Evolutionary conservation across 441 rosid genomes (phyloP), one percentile per base, ranked within the genome.

Genomic region (Raphanus hybrid): DNA sequence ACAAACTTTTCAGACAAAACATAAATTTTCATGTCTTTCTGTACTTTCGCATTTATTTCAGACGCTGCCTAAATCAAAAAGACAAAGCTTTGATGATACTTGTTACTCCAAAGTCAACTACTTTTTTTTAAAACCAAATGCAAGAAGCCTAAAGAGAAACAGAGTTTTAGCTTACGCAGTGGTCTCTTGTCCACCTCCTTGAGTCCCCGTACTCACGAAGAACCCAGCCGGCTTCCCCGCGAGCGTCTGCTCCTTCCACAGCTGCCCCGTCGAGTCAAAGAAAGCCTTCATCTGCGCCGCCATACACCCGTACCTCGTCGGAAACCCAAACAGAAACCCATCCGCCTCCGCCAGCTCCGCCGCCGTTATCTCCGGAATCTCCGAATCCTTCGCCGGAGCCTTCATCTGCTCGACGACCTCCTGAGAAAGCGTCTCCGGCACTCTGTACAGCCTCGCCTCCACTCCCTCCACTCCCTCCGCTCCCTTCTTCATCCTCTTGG

Each of bases 101-200:
- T 18, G 26, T 54, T 20, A 14, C 20, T 15, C 3, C 9, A 14
- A 52, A 52, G 9, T 52, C 58, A 52, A 52, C 58, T 52, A 54
- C 59, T 50, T 50, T 14, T 2, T 1, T 50, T 50, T 14, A 18
- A 54, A 5, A 50, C 20, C 52, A 43, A 23, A 43, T 10, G 14
- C 52, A 43, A 11, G 14, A 43, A 43, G 43, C 8, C 10, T 11
- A 12, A 45, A 45, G 12, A 0, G 52, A 12, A 45, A 45, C 14
- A 12, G 15, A 45, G 52, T 12, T 29, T 35, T 61, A 43, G 82
- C 97, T 88, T 83, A 94, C 99, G 94, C 96, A 4, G 98, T 94
- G n/a, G 99, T 92, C 81, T 94, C 99, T 78, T 94, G 99, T 43
- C 99, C 99, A 82, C 99, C 99, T 6, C 99, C 98, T 75, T 94